Evolutionary conservation across 805 yeast genomes (phyloP), one percentile per base, ranked within the genome.

Genomic region (Wickerhamomyces tratensis): DNA sequence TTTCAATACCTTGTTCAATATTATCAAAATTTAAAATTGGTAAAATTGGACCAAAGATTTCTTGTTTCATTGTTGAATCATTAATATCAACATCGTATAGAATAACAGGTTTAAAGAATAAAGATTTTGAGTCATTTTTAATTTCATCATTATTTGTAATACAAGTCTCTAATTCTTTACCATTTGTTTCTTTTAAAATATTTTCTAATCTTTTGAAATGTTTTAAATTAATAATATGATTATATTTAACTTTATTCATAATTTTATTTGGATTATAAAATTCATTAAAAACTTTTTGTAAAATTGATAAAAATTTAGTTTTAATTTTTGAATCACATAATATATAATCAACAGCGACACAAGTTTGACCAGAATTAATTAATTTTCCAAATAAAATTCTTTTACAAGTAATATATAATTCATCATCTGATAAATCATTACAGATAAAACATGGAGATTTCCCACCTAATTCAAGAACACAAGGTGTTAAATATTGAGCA

Each of bases 261-360:
- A 57, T 44, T 25, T 75, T 43, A 6, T 56, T 54, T 0, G 76
- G 71, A 56, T 58, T 31, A 31, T 31, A 31, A 31, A 31, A 12
- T 31, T 31, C 34, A 31, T 31, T 13, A 31, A 86, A 38, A 77
- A 63, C 67, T 69, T 27, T 64, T 61, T 33, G 62, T 59, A 30
- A 72, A 52, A 20, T 69, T 69, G 51, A 42, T 69, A 52, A 43
- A 75, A 55, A 7, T 62, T 66, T 1, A 51, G 50, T 7, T 77
- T 61, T 40, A 85, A 74, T 48, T 73, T 79, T 61, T 4, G 68
- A 59, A 43, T 70, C 75, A 45, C 79, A 82, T 38, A 86, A 53
- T 6, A 83, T 64, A 55, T 87, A 89, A 63, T 91, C 98, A 8
- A 89, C 83, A 9, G 95, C 85, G 35, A 86, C 84, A 66, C 97